Evolutionary conservation across 495 filamentous ascomycete species (phyloP), one percentile per base, ranked within the genome.

Genomic region (Penicillium pancosmium): DNA sequence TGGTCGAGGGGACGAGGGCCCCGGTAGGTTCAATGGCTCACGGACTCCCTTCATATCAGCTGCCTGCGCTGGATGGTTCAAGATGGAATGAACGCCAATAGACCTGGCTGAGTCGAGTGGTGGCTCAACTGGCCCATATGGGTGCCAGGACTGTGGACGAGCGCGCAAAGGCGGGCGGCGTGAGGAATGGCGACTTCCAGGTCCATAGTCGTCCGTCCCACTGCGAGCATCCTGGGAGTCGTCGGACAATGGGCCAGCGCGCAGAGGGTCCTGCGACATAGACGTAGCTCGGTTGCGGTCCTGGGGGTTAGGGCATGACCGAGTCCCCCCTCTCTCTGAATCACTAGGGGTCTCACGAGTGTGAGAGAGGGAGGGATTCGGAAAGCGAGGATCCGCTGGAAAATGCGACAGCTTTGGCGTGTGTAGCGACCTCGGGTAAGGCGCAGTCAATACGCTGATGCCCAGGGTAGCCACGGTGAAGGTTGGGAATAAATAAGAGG

Each of bases 31-130:
- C 40, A 65, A 38, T 16, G 59, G 62, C 46, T 71, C 73, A 56
- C 48, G 73, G 63, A 35, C 60, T 57, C 46, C 53, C 38, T 60
- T 51, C 44, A 55, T 38, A 51, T 50, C 77, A 41, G 50, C 52
- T 40, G 66, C 65, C 58, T 75, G 72, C 9, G 72, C 61, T 8
- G 74, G 68, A 6, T 75, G 78, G 50, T 84, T 84, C 62, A 84
- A 62, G 50, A 84, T 77, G 38, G 78, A 75, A 55, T 82, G 77
- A 18, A 84, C 77, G 3, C 78, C 80, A 58, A 82, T 78, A 19
- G 79, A 68, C n/a, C 80, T 75, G 36, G 73, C 69, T 13, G 65
- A 58, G 34, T 72, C 70, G 64, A 74, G 51, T 43, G 72, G 76
- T 34, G 73, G 76, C 55, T 75, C 74, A 61, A 73, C 69, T 23